phyloP scores from a whole-genome alignment of 805 yeast genomes.

The Cephaloascus albidus region DNA sequence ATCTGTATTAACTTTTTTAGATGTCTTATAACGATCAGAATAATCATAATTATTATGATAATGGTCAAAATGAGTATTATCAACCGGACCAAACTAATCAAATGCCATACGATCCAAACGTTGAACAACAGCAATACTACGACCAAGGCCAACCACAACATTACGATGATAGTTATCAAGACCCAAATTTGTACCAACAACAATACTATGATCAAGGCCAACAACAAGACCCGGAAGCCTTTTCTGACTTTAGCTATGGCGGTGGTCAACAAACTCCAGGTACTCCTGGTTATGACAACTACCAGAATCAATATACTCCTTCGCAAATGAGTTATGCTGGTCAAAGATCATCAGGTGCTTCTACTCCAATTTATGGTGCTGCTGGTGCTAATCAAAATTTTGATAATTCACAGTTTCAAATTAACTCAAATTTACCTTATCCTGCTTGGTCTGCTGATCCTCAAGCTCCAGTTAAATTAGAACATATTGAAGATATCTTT shows the following conservation, averaged over 20 bases:
- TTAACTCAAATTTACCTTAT: slow-evolving; percentile 84
- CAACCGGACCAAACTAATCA: slow-evolving; percentile 19
- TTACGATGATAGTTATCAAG: slow-evolving; percentile 33
- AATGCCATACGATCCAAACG: slow-evolving; percentile 14
- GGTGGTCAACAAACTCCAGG: slow-evolving; percentile 40
- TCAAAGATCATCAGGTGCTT: slow-evolving; percentile 83
- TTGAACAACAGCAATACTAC: slow-evolving; percentile 10
- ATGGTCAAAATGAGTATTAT: slow-evolving; percentile 22
- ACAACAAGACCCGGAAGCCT: slow-evolving; percentile 47
- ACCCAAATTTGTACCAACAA: slow-evolving; percentile 9
- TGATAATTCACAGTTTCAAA: slow-evolving; percentile 38
- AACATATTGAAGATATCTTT: slow-evolving; percentile 80
- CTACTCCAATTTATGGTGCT: slow-evolving; percentile 86
- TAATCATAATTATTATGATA: slow-evolving; percentile 37
- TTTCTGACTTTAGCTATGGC: slow-evolving; percentile 61
- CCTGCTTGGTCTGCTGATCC: slow-evolving; percentile 99
- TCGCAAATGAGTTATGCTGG: slow-evolving; percentile 84
- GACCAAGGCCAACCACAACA: slow-evolving; percentile 13
- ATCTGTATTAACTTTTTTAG: too few relatives aligned
- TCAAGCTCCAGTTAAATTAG: slow-evolving; percentile 72
- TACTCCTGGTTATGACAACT: slow-evolving; percentile 56
- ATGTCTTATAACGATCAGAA: slow-evolving; percentile 52
- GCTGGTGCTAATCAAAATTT: slow-evolving; percentile 21
- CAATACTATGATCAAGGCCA: slow-evolving; percentile 41
- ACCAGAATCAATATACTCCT: slow-evolving; percentile 69